A percentile compares a stretch with the other conserved stretches of the same genome.
Conservation (phyloP, 73 alveolate species). For the Diophrys sp. region DNA sequence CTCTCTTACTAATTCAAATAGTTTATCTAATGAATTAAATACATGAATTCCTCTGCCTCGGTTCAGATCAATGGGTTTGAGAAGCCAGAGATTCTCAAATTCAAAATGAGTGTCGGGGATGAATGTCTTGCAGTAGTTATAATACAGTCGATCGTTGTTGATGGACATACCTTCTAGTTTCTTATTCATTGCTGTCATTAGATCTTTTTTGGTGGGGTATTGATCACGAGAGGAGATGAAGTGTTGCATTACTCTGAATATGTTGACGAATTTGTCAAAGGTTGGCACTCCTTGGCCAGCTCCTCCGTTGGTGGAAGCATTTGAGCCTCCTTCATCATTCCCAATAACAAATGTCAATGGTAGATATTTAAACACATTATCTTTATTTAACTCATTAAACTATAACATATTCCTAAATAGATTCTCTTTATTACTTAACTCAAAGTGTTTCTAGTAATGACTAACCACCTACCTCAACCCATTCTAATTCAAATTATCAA, state of each 20-base stretch:
- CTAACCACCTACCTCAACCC: constrained; percentile 75
- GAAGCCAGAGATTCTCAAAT: constrained; percentile 54
- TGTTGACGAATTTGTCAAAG: no score
- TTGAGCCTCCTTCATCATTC: constrained; percentile 13
- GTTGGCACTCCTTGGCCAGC: no score
- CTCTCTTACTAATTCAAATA: constrained; percentile 41
- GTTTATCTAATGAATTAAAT: constrained; percentile 49
- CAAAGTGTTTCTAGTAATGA: constrained; percentile 93
- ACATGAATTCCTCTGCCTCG: constrained; percentile 87
- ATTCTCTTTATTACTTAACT: constrained; percentile 84
- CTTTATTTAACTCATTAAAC: constrained; percentile 66
- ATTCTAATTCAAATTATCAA: constrained; percentile 52
- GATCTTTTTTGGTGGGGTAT: no score
- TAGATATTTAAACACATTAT: constrained; percentile 74
- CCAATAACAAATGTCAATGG: constrained; percentile 72
- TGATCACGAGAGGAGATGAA: no score
- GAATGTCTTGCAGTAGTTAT: constrained; percentile 12
- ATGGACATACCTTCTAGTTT: no score
- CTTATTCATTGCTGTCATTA: no score
- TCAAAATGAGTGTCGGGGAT: constrained; percentile 32
- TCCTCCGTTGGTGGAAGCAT: no score
- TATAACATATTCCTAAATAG: constrained; percentile 73
- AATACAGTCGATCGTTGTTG: constrained; percentile 18
- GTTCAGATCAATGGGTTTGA: constrained; percentile 74
- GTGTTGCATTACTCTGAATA: no score